Conservation (phyloP, 2,329 filamentous ascomycete genomes). For the Fusarium tanahbumbuense region DNA sequence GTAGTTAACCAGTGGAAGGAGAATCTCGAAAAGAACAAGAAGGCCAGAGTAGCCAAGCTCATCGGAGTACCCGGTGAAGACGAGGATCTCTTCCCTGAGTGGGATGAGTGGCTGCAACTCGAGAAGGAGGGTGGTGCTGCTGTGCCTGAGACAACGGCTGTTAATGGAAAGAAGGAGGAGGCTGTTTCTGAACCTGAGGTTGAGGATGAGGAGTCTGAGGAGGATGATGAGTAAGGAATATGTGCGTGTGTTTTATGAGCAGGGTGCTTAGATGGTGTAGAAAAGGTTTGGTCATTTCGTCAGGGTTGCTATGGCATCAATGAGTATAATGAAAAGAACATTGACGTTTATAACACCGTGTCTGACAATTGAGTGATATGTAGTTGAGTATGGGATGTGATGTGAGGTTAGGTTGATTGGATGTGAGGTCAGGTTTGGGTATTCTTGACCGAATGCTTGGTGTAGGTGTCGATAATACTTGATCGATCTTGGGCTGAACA, state of each 20-base stretch:
- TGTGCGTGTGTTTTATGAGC: conserved; percentile 31
- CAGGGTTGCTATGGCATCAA: conserved; percentile 48
- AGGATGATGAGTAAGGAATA: conserved; percentile 42
- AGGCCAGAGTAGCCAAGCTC: conserved; percentile 83
- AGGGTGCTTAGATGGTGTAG: conserved; percentile 47
- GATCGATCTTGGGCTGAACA: too few species aligned
- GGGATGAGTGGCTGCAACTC: conserved; percentile 88
- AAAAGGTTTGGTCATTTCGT: conserved; percentile 48
- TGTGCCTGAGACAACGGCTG: conserved; percentile 13
- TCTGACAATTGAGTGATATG: not conserved
- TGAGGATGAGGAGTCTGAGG: conserved; percentile 43
- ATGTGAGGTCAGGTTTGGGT: too few species aligned
- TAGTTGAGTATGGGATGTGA: not conserved
- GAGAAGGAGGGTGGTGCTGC: conserved; percentile 75
- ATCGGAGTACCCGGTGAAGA: conserved; percentile 86
- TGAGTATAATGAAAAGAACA: conserved; percentile 49
- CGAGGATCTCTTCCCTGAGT: conserved; percentile 93
- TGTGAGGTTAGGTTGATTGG: not conserved
- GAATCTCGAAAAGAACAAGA: conserved; percentile 83
- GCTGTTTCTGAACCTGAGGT: conserved; percentile 35
- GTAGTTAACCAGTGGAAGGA: conserved; percentile 85
- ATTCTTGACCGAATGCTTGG: too few species aligned
- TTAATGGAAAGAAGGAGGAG: conserved; percentile 42
- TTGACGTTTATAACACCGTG: conserved; percentile 5
- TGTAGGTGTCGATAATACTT: too few species aligned